Base-by-base conservation (phyloP, 108 stramenopile genomes). In the Skeletonema potamos region DNA sequence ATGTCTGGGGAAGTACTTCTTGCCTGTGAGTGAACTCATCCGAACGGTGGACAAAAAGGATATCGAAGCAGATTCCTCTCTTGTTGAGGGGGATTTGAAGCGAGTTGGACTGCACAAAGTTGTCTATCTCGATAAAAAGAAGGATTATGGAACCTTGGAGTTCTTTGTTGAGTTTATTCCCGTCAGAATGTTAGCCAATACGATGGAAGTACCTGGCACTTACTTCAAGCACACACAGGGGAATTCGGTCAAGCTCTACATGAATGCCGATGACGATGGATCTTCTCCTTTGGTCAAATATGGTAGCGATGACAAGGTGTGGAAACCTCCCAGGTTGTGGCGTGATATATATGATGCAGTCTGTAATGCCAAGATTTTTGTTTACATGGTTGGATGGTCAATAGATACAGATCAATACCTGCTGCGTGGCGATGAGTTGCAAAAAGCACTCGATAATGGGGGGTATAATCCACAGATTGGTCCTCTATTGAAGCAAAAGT, bases 101-200 rank as follows among this genome's bases (percentile, higher is more conserved):
- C 60, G 80, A 27, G 81, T 81, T 10, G 84, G 84, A 30, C 32
- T 84, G 37, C 84, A 82, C 61, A 76, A 77, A 64, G 33, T 81
- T 3, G 83, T 77, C n/a, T 37, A 73, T 44, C 64, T 84, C 51
- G 68, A 80, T 66, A 69, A 62, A 33, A 81, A 77, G 70, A 59
- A 69, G 22, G 30, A 34, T 58, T 54, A 77, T 69, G 80, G 83
- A 4, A 81, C 65, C 2, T 29, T 84, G 32, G 83, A 84, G 22
- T 84, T 79, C 54, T 77, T 84, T 61, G 75, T 81, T n/a, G 83
- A 84, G 58, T 84, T 81, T 41, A 63, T 84, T 57, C 83, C 83
- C 17, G 39, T 43, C 29, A 27, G 74, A 20, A 66, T 84, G 79
- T 27, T 81, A n/a, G 27, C 43, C 1, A 57, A 62, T 24, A 71